Base-by-base conservation (phyloP, 352 stramenopile species). In the Albugo candida region DNA sequence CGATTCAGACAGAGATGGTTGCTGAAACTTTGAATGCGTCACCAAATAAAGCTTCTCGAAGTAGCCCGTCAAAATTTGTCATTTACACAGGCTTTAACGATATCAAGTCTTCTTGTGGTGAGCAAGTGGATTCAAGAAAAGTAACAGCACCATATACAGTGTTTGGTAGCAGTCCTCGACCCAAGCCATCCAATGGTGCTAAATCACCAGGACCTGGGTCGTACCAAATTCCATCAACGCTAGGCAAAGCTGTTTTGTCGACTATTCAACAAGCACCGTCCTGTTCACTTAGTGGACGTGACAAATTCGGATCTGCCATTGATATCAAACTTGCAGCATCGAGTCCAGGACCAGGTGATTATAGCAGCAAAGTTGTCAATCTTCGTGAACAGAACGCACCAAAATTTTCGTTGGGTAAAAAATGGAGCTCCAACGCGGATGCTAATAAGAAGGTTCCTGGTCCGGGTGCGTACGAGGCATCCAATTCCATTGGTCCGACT, bases 101-200 rank as follows among this genome's bases (percentile, higher is more conserved):
- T 45, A 69, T 81, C 52, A 83, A 85, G 46, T 81, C 68, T 13
- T 72, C 70, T 2, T 71, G 64, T 41, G 73, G 73, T 19, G 67
- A 76, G 35, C 73, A 85, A 50, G 65, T 81, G 10, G 73, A 85
- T 51, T 85, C 73, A 10, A 68, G 70, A 49, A 83, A 85, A 51
- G 60, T 65, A 6, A 82, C 73, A 17, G 70, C 73, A 10, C 73
- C 73, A 0, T 56, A 58, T 14, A 71, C 71, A 0, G 65, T 77
- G 21, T 85, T 85, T 51, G 73, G 73, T 17, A 83, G 56, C 10
- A 76, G 64, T 51, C 73, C 61, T 16, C 68, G 73, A 3, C 60
- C 68, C 11, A 66, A 63, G 16, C 69, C 56, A 11, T 69, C 45
- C 35, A 67, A 68, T 2, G 51, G 39, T 12, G 52, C 51, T 52